phyloP scores from a whole-genome alignment of 202 grass and related monocot genomes.

The Brachypodium distachyon region DNA sequence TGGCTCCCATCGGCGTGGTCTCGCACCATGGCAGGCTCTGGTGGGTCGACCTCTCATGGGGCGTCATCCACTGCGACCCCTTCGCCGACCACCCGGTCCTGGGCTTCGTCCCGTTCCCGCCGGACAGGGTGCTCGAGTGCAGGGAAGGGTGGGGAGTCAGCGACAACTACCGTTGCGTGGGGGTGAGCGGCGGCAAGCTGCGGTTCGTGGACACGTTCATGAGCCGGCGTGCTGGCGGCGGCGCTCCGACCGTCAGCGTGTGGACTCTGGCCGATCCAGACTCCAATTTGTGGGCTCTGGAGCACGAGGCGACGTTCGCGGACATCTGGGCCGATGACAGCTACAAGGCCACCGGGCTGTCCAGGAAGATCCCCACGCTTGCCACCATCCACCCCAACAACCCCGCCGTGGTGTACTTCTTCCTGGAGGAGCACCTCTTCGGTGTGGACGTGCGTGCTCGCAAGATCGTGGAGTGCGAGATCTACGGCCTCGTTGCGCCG shows the following conservation, averaged over 20 bases:
- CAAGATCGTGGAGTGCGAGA: background rate
- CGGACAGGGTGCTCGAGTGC: background rate
- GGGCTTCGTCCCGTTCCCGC: background rate
- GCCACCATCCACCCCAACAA: background rate
- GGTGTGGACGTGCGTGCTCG: background rate
- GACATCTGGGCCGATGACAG: background rate
- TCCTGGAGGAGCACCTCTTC: background rate
- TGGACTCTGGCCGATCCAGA: background rate
- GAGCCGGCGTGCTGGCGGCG: background rate
- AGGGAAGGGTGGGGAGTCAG: background rate
- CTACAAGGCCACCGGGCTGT: background rate
- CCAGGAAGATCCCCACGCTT: background rate
- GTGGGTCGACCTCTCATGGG: conserved; percentile 2
- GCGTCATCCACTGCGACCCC: background rate
- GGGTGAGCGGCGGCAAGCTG: background rate
- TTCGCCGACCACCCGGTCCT: conserved; percentile 5
- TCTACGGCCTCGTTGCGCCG: conserved; percentile 2
- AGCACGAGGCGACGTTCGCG: background rate
- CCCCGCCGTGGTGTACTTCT: background rate
- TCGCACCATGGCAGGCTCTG: conserved; percentile 14
- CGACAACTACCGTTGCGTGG: background rate
- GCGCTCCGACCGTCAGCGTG: background rate
- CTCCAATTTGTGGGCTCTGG: background rate
- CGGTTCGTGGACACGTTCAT: background rate
- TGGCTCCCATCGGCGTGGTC: background rate